phyloP scores from a whole-genome alignment of 352 stramenopile species.

The Pythium myriotylum region DNA sequence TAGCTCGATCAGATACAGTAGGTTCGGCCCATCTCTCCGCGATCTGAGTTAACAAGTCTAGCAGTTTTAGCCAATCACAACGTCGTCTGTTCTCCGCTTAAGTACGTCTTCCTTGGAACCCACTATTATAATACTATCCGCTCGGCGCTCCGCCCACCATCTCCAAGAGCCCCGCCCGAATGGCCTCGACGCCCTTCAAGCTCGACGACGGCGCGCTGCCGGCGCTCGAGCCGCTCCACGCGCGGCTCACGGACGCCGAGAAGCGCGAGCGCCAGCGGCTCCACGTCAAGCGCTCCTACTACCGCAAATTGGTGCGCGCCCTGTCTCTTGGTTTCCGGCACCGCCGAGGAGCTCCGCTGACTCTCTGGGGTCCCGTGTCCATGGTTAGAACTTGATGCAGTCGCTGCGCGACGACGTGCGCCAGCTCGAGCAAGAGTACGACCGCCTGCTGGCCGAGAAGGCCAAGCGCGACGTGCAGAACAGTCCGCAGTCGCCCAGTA shows the following conservation, averaged over 20 bases:
- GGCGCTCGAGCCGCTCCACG: conserved; percentile 17
- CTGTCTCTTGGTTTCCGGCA: neutral
- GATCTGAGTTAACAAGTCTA: neutral
- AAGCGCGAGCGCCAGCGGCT: conserved; percentile 25
- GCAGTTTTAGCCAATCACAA: neutral
- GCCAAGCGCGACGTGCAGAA: neutral
- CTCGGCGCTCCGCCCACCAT: too few species aligned
- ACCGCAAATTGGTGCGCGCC: conserved; percentile 27
- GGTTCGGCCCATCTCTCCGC: too few species aligned
- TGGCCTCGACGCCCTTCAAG: neutral
- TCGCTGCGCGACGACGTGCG: conserved; percentile 4
- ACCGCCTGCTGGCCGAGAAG: neutral
- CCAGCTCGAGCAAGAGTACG: conserved; percentile 5
- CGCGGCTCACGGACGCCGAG: conserved; percentile 19
- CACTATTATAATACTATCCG: too few species aligned
- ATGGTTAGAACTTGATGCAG: conserved; percentile 10
- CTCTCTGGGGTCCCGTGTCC: neutral
- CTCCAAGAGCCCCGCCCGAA: neutral
- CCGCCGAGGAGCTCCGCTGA: too few species aligned
- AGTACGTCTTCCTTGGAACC: too few species aligned
- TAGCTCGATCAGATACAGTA: too few species aligned
- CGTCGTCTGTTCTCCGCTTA: neutral
- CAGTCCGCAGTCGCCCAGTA: neutral
- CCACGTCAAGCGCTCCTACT: conserved; percentile 29
- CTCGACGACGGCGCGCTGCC: conserved; percentile 3